phyloP scores from a whole-genome alignment of 306 rosid genomes.

The Pueraria montana region DNA sequence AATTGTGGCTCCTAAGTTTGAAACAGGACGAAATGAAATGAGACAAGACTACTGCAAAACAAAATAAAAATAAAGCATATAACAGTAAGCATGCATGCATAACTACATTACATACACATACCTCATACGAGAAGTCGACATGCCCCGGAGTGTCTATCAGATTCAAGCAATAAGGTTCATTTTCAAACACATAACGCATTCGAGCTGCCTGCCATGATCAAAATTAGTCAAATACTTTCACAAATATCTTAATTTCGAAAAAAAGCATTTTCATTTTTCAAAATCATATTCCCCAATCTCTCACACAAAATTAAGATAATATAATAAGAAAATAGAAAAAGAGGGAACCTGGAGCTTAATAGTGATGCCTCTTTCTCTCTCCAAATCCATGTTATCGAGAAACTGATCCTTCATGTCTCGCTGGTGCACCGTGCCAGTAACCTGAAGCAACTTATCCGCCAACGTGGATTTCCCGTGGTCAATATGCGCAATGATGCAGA shows the following conservation, averaged over 20 bases:
- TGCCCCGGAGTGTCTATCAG: conserved; percentile 98
- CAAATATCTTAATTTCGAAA: conserved; percentile 13
- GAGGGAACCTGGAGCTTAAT: conserved; percentile 79
- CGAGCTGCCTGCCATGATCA: conserved; percentile 83
- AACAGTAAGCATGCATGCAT: neutral
- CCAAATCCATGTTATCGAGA: conserved; percentile 99
- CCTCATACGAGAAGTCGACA: conserved; percentile 97
- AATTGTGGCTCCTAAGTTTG: conserved; percentile 21
- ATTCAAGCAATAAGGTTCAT: conserved; percentile 80
- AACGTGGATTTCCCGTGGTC: conserved; percentile 94
- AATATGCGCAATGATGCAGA: conserved; percentile 87
- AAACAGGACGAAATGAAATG: conserved; percentile 6
- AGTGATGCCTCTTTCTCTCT: conserved; percentile 94
- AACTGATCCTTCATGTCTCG: conserved; percentile 97
- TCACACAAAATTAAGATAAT: conserved; percentile 24
- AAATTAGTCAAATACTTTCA: conserved; percentile 43
- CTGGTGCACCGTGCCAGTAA: conserved; percentile 87
- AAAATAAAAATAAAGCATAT: conserved; percentile 13
- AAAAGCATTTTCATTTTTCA: neutral
- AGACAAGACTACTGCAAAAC: conserved; percentile 6
- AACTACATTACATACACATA: conserved; percentile 42
- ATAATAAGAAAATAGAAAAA: neutral
- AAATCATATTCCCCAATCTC: neutral
- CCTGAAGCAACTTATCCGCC: conserved; percentile 88
- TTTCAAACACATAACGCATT: conserved; percentile 75